A percentile compares a stretch with the other conserved stretches of the same genome.
Conservation (phyloP, 441 rosid genomes). For the Metrosideros polymorpha region DNA sequence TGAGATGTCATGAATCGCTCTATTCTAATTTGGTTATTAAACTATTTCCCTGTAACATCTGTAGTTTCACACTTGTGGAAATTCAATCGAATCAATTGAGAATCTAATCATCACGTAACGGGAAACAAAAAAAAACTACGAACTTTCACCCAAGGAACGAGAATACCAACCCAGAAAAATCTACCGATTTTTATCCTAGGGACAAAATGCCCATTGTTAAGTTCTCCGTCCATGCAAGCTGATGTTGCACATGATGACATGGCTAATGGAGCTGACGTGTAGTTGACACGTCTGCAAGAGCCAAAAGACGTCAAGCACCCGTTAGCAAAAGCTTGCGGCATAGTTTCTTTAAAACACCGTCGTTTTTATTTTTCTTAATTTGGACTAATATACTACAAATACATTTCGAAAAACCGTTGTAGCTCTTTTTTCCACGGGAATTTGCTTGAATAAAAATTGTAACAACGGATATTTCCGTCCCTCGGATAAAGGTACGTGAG, state of each 20-base stretch:
- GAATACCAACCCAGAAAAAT: not conserved
- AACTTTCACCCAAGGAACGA: not conserved
- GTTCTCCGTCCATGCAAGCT: not conserved
- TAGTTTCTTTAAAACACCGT: rapidly evolving
- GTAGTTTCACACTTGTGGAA: not conserved
- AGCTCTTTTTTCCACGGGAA: not conserved
- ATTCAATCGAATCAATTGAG: not conserved
- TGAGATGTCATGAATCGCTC: not conserved
- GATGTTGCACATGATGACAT: not conserved
- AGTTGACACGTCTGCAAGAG: too few species aligned
- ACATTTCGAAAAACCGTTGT: not conserved
- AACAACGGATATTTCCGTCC: not conserved
- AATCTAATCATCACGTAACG: not conserved
- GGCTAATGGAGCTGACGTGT: not conserved
- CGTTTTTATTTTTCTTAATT: not conserved
- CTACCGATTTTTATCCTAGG: not conserved
- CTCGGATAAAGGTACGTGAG: not conserved
- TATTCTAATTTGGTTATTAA: not conserved
- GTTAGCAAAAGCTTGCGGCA: not conserved
- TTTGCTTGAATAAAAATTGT: not conserved
- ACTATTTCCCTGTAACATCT: not conserved
- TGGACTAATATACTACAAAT: not conserved
- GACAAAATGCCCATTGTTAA: not conserved
- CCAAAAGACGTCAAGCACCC: not conserved
- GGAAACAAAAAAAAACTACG: not conserved